These are phyloP conservation scores for Termitomyces sp. DNA, from an alignment of 768 basidiomycete genomes.

Conservation along the genomic window DNA sequence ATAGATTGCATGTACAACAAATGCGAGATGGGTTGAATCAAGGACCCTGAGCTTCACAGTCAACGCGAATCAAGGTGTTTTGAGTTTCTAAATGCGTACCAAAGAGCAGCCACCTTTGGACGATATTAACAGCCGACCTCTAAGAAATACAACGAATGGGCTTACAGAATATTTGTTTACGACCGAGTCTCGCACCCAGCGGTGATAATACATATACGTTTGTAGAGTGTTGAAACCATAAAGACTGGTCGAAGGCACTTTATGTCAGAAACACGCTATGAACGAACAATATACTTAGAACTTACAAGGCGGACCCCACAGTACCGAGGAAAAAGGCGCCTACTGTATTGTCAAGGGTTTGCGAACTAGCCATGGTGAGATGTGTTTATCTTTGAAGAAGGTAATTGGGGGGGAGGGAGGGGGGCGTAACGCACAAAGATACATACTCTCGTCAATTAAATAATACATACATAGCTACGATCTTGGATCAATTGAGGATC, in stretches of 20 bases:
- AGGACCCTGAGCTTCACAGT: conserved; percentile 17
- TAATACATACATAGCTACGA: not conserved
- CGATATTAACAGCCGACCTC: not conserved
- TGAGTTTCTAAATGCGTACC: conserved; percentile 18
- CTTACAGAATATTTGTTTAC: conserved; percentile 35
- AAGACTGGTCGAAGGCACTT: conserved; percentile 20
- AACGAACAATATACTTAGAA: not conserved
- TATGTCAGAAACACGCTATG: not conserved
- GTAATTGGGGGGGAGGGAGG: not conserved
- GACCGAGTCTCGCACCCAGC: conserved; percentile 30
- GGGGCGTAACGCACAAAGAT: conserved; percentile 1
- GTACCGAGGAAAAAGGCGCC: conserved; percentile 35
- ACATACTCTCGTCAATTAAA: not conserved
- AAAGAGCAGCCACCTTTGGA: conserved; percentile 30
- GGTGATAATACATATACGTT: conserved; percentile 36
- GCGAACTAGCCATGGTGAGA: conserved; percentile 20
- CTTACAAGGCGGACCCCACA: conserved; percentile 32
- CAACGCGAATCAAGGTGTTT: not conserved
- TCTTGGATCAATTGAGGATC: conserved; percentile 1
- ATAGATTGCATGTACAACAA: conserved; percentile 26
- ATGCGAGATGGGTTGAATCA: conserved; percentile 24
- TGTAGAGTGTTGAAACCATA: conserved; percentile 39
- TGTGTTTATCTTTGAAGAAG: not conserved
- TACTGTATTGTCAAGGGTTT: conserved; percentile 36
- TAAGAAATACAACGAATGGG: not conserved